A percentile compares a stretch with the other conserved stretches of the same genome.
Conservation (phyloP, 176 grass and related monocot species). For the Avena atlantica region DNA sequence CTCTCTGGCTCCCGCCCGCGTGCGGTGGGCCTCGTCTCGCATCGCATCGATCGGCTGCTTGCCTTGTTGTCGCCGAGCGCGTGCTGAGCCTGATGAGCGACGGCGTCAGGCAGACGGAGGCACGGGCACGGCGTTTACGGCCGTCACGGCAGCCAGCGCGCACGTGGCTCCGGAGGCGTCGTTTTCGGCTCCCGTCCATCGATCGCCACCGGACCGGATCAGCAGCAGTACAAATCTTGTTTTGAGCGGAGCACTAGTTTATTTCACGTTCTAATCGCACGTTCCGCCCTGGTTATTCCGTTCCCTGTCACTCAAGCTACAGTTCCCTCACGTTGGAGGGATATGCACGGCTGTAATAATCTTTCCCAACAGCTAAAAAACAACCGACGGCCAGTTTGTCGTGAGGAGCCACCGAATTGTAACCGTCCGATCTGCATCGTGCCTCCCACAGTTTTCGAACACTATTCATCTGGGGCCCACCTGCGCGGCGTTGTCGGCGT, state of each 20-base stretch:
- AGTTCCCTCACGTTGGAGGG: no score
- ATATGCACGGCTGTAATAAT: no score
- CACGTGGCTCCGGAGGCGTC: neutral
- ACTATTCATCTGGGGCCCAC: no score
- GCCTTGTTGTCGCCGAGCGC: conserved; percentile 40
- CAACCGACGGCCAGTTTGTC: no score
- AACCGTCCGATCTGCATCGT: no score
- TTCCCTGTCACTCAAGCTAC: no score
- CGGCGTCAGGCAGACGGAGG: neutral
- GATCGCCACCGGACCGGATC: neutral
- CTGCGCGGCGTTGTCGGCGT: no score
- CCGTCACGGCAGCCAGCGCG: neutral
- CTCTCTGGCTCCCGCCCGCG: neutral
- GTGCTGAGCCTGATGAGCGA: neutral
- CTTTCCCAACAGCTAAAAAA: no score
- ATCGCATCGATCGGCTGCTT: neutral
- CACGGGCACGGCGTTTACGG: neutral
- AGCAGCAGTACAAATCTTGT: neutral
- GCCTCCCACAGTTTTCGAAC: no score
- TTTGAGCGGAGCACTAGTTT: neutral
- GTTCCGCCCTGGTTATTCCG: no score
- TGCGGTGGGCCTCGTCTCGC: conserved; percentile 37
- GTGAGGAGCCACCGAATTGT: no score
- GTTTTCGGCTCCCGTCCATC: neutral
- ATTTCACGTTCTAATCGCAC: no score